Percentiles rank a stretch among this genome's conserved stretches.
Conservation (phyloP, 176 grass and related monocot genomes). For the Carex scoparia region DNA sequence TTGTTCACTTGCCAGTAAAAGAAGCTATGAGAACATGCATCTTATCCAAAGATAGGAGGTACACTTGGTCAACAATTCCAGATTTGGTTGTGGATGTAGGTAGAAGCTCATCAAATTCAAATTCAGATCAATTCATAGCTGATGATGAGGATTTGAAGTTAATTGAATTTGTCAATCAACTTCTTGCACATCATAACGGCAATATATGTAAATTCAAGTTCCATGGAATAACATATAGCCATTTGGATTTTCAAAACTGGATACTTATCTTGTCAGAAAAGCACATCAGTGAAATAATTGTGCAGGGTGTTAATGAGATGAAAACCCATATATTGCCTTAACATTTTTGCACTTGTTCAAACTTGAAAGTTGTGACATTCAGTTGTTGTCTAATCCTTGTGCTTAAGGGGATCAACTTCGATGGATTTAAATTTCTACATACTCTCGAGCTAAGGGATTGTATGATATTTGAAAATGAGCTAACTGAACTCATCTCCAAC, state of each 20-base stretch:
- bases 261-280: not conserved
- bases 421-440: not conserved
- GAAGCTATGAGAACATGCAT: not conserved
- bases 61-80: slow-evolving; percentile 1
- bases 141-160: not conserved
- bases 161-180: not conserved
- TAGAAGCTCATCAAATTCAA: too few species aligned
- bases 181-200: not conserved
- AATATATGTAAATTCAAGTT: not conserved
- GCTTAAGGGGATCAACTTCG: not conserved
- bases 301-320: not conserved
- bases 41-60: not conserved
- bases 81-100: not conserved
- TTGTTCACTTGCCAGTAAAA: not conserved
- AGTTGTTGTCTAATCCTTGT: not conserved
- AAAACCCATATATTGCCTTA: too few species aligned
- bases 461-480: not conserved
- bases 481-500: not conserved
- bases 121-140: not conserved
- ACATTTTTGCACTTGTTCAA: not conserved
- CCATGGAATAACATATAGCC: not conserved
- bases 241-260: not conserved
- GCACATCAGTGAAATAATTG: not conserved
- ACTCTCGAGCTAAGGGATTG: not conserved
- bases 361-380: not conserved